Evolutionary conservation across 768 basidiomycete species (phyloP).

Genomic region (Mycena latifolia): DNA sequence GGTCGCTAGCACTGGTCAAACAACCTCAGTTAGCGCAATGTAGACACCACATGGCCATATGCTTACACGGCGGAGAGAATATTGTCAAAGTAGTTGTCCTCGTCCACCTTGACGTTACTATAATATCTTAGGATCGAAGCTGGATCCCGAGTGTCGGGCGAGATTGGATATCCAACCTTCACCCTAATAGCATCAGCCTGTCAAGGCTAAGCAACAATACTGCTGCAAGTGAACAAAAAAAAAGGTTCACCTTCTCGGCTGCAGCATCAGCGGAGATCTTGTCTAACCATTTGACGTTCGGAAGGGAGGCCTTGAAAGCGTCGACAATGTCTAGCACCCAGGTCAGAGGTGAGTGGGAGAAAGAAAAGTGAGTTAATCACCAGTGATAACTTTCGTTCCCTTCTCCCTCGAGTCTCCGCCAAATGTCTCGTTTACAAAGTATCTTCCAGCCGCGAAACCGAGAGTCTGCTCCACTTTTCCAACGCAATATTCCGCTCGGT

Average conservation of each 20-base stretch:
- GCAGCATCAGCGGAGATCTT: slow-evolving; percentile 83
- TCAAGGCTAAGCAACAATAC: slow-evolving; percentile 17
- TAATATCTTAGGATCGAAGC: slow-evolving; percentile 83
- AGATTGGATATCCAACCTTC: slow-evolving; percentile 94
- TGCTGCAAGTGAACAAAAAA: neutral
- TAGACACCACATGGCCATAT: slow-evolving; percentile 15
- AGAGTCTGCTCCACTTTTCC: slow-evolving; percentile 76
- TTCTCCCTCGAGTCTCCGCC: slow-evolving; percentile 82
- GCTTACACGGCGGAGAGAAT: slow-evolving; percentile 71
- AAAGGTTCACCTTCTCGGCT: slow-evolving; percentile 75
- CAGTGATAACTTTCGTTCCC: slow-evolving; percentile 85
- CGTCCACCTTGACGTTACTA: slow-evolving; percentile 69
- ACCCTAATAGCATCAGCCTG: slow-evolving; percentile 86
- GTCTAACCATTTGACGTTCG: slow-evolving; percentile 93
- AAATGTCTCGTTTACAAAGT: slow-evolving; percentile 90
- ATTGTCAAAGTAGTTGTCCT: slow-evolving; percentile 87
- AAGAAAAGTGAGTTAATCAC: slow-evolving; percentile 50
- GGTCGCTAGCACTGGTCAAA: slow-evolving; percentile 62
- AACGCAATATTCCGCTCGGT: slow-evolving; percentile 89
- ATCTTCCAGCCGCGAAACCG: slow-evolving; percentile 92
- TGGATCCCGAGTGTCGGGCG: slow-evolving; percentile 83
- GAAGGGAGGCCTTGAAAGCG: slow-evolving; percentile 84
- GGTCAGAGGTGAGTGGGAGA: neutral
- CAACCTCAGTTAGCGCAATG: neutral
- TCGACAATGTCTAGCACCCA: slow-evolving; percentile 74